Evolutionary conservation across 2,329 filamentous ascomycete species (phyloP), one percentile per base, ranked within the genome.

Genomic region (Aspergillus fischeri): DNA sequence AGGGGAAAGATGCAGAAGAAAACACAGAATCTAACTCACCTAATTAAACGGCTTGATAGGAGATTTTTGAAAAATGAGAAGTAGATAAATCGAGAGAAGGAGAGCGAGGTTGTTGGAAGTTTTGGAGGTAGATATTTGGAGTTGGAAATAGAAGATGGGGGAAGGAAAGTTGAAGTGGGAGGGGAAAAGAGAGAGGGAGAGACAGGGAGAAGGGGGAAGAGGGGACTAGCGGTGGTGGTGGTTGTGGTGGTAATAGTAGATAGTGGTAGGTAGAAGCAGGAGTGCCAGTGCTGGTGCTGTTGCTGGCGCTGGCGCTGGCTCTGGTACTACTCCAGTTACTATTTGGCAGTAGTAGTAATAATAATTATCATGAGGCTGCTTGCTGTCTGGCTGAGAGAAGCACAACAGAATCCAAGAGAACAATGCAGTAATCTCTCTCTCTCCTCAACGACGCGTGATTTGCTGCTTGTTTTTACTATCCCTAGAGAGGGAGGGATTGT

Each of bases 141-240:
- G 41, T 45, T 47, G 41, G 58, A 52, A 49, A 14, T 52, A 24
- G 38, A 58, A 47, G 52, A 57, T 55, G 60, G 55, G 53, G 48
- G 32, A 47, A 7, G 38, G 49, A 35, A 32, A 53, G 57, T 47
- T 56, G 41, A 53, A 41, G n/a, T 29, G 53, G 52, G 53, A 54
- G 44, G 52, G 51, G 24, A 59, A 58, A 55, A 57, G 50, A 56
- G 58, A 59, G 54, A 59, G 53, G 54, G 54, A 54, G 53, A 58
- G 54, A 49, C 50, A 51, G 50, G 57, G 59, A 60, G 58, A 63
- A 52, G 52, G 56, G 61, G 58, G 64, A 58, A 60, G 57, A 61
- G 52, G 55, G 54, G 51, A 56, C 51, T 51, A 53, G 56, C 53
- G 53, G 60, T 17, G 32, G 32, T 17, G 29, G 24, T 27, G n/a